Evolutionary conservation across 1,139 yeast species (phyloP), one percentile per base, ranked within the genome.

Genomic region (Saccharomyces uvarum): DNA sequence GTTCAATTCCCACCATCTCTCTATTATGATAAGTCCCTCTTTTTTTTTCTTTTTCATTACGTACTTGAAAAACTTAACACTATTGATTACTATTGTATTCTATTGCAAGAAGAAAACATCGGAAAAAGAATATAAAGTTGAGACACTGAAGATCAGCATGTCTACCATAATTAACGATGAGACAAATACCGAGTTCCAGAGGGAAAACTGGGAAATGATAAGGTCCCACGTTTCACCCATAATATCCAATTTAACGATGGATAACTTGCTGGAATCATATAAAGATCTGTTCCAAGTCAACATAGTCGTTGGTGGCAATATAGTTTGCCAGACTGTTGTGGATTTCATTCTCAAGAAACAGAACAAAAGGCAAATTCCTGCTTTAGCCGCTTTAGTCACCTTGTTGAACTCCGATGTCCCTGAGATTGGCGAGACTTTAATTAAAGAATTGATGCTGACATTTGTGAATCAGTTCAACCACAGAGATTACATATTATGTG

Each of bases 361-460:
- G 31, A 46, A 46, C 13, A 26, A 11, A 6, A 4, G 19, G 21
- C 5, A 9, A 13, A 24, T 80, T 64, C 83, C 91, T 0, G 73
- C 86, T 0, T 64, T 89, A 47, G 76, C 80, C 0, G 77, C 84
- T 4, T 75, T 86, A 0, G 57, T 89, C 19, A 77, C 84, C 3
- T 75, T 86, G 1, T 56, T 89, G 19, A 86, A 88, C 68, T 77
- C 86, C 6, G 83, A 85, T 62, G 67, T 88, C 4, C 95, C 95
- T 0, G 79, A 79, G 47, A 72, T 89, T 26, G 96, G 96, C 1
- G 78, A 78, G 55, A 66, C 86, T 3, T 59, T 88, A 41, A 68
- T 77, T 0, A 68, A 76, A 6, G 73, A 96, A 38, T 11, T 38
- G 7, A 16, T 38, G 26, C n/a, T 38, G 19, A 38, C 24, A 6